Evolutionary conservation across 352 stramenopile species (phyloP), one percentile per base, ranked within the genome.

Genomic region (Globisporangium nagaii): DNA sequence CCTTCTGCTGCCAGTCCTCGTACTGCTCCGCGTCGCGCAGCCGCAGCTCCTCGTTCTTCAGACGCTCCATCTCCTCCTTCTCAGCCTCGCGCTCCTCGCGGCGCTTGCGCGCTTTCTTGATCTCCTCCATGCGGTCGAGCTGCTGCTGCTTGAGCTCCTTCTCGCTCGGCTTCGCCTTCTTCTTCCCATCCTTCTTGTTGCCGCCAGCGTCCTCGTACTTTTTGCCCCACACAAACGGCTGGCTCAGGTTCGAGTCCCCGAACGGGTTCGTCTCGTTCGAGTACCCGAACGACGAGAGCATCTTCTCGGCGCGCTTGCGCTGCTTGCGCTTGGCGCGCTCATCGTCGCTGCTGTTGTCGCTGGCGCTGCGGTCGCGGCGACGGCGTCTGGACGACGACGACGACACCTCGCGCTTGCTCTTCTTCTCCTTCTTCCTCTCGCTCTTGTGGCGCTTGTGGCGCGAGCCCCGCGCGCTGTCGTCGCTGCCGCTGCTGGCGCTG

Each of bases 221-320:
- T 64, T 99, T 99, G 52, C 88, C 88, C 96, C 97, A 99, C 4
- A 97, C 90, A 66, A 99, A 99, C 9, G 88, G 93, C 63, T 98
- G 82, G 51, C 94, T 93, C 40, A 99, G 72, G 63, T 98, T 98
- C 19, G 94, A 88, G 75, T 99, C 97, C 20, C 96, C 93, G 55
- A 99, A 99, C 42, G 97, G 97, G 71, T 99, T 99, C 39, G 96
- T 88, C 19, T 99, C 96, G 68, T 98, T 96, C n/a, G 96, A 97
- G 72, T 99, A 99, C 34, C 96, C 96, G 63, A 98, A 81, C 28
- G 68, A 70, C 36, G 79, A 70, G 25, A 93, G 70, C 60, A 95
- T 67, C 50, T 93, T 93, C 39, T 80, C 69, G 5, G 82, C 73
- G 42, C 85, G 79, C 62, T 88, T 88, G 53, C 71, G 73, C 60